A percentile compares a stretch with the other conserved stretches of the same genome.
These are phyloP conservation scores for Agrocybe pediades DNA, from an alignment of 768 basidiomycete species.

Conservation along the genomic window DNA sequence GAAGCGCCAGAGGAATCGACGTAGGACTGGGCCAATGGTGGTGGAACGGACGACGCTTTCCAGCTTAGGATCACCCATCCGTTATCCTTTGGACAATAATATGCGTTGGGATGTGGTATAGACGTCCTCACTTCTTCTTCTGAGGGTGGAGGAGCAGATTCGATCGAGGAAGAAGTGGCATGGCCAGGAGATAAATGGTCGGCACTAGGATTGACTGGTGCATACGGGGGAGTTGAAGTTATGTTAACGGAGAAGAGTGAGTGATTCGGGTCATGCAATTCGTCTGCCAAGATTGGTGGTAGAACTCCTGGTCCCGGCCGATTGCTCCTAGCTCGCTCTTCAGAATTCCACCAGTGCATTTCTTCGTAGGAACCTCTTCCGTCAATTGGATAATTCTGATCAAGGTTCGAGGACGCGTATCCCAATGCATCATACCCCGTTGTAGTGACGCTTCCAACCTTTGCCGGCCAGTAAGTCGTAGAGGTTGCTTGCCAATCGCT, in stretches of 20 bases:
- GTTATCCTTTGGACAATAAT: slow-evolving; percentile 81
- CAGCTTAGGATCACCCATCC: slow-evolving; percentile 79
- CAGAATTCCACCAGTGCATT: slow-evolving; percentile 67
- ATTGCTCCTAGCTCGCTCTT: slow-evolving; percentile 38
- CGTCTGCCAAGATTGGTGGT: slow-evolving; percentile 65
- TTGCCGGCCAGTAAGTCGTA: slow-evolving; percentile 18
- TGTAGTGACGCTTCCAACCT: slow-evolving; percentile 4
- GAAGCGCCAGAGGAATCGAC: slow-evolving; percentile 36
- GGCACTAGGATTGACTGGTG: slow-evolving; percentile 15
- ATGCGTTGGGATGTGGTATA: slow-evolving; percentile 80
- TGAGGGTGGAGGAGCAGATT: slow-evolving; percentile 32
- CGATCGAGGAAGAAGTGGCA: slow-evolving; percentile 17
- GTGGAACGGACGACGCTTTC: slow-evolving; percentile 62
- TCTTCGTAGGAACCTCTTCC: slow-evolving; percentile 66
- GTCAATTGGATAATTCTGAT: slow-evolving; percentile 48
- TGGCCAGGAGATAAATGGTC: slow-evolving; percentile 24
- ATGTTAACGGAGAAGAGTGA: slow-evolving; percentile 64
- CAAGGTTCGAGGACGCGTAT: slow-evolving; percentile 21
- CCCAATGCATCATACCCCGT: slow-evolving; percentile 26
- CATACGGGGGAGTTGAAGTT: slow-evolving; percentile 15
- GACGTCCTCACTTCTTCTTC: slow-evolving; percentile 66
- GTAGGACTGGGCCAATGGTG: slow-evolving; percentile 62
- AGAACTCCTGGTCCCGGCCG: slow-evolving; percentile 76
- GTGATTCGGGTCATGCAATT: slow-evolving; percentile 73
- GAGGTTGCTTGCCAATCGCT: slow-evolving; percentile 9